Conservation (phyloP, 495 filamentous ascomycete genomes). For the Tetracladium setigerum region DNA sequence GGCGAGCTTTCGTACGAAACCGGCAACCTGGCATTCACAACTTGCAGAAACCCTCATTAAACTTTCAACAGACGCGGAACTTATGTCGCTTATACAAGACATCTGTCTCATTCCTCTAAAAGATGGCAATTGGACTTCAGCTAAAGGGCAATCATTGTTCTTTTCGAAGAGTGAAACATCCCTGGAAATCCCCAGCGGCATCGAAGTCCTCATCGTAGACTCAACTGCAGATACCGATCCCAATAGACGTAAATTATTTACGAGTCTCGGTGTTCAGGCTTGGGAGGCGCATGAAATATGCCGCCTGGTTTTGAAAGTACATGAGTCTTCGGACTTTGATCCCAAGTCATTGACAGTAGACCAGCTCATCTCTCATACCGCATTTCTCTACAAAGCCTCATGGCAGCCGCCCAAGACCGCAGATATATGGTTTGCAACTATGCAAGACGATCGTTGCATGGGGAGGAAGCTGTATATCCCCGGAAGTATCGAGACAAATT, state of each 20-base stretch:
- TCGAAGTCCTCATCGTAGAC: background rate
- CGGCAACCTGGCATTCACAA: background rate
- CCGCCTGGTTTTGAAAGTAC: background rate
- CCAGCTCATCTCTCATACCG: background rate
- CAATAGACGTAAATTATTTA: background rate
- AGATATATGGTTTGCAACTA: too few relatives aligned
- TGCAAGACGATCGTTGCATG: too few relatives aligned
- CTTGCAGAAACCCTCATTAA: too few relatives aligned
- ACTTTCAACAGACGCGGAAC: too few relatives aligned
- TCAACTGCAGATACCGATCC: background rate
- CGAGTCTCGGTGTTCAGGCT: background rate
- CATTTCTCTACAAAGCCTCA: constrained; percentile 1
- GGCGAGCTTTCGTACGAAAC: background rate
- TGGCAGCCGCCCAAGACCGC: background rate
- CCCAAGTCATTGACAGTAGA: background rate
- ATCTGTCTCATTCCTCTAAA: constrained; percentile 1
- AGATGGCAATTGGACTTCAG: background rate
- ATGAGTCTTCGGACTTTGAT: background rate
- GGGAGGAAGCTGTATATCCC: too few relatives aligned
- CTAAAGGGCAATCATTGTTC: background rate
- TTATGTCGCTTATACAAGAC: background rate
- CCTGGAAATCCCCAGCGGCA: background rate
- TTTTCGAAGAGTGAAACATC: background rate
- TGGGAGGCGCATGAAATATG: background rate
- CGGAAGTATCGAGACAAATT: too few relatives aligned